A percentile compares a stretch with the other conserved stretches of the same genome.
Conservation (phyloP, 2,329 filamentous ascomycete species). For the Aspergillus latus region DNA sequence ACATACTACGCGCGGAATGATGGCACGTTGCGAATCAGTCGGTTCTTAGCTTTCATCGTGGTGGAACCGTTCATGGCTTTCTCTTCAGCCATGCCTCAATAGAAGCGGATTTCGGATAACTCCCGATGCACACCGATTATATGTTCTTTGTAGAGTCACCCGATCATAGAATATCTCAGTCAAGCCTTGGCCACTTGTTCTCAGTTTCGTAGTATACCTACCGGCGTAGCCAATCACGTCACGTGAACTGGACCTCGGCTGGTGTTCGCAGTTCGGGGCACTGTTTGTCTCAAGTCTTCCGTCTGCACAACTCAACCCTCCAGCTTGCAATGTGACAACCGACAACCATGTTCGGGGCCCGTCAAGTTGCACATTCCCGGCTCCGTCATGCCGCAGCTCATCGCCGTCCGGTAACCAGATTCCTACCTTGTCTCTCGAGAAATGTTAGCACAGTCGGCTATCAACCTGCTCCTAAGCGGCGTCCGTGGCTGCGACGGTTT, state of each 20-base stretch:
- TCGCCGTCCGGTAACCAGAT: slow-evolving; percentile 8
- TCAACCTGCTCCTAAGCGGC: slow-evolving; percentile 20
- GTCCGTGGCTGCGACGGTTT: slow-evolving; percentile 37
- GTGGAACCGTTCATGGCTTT: background rate
- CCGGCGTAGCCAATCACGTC: background rate
- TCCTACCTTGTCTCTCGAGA: slow-evolving; percentile 16
- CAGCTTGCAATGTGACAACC: slow-evolving; percentile 25
- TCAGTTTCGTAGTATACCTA: background rate
- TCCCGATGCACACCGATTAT: background rate
- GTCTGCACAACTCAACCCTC: background rate
- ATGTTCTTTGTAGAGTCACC: background rate
- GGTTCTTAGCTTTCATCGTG: background rate
- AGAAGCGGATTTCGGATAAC: background rate
- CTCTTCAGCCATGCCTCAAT: background rate
- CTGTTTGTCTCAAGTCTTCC: background rate
- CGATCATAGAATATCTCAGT: background rate
- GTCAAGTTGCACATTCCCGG: slow-evolving; percentile 25
- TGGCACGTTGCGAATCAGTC: background rate
- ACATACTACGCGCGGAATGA: background rate
- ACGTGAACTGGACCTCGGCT: slow-evolving; percentile 6
- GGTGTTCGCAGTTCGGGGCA: background rate
- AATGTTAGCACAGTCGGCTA: slow-evolving; percentile 23
- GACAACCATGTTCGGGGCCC: slow-evolving; percentile 26
- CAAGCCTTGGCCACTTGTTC: background rate
- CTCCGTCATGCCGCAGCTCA: slow-evolving; percentile 17